Evolutionary conservation across 345 rosid genomes (phyloP).

Genomic region (Salix viminalis): DNA sequence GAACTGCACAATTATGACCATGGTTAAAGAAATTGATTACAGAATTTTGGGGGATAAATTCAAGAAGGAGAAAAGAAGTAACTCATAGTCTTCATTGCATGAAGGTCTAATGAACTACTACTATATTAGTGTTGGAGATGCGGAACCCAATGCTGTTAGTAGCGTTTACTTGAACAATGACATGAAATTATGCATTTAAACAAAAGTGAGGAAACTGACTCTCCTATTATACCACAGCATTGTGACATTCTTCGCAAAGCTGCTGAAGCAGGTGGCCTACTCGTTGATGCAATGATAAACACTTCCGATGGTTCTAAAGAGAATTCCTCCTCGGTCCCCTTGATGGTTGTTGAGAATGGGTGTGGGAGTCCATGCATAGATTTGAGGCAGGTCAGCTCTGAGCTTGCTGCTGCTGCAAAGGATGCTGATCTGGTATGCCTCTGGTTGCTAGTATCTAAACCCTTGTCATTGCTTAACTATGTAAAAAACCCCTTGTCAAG

Average conservation of each 20-base stretch:
- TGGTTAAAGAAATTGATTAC: neutral
- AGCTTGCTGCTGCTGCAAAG: slow-evolving; percentile 92
- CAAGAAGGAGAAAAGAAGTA: neutral
- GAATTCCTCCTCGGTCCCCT: slow-evolving; percentile 60
- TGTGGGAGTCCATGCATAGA: slow-evolving; percentile 99
- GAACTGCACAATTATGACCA: neutral
- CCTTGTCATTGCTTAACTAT: neutral
- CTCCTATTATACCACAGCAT: slow-evolving; percentile 47
- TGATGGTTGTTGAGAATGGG: slow-evolving; percentile 99
- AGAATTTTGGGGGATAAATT: neutral
- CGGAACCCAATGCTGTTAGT: neutral
- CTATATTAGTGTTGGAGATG: neutral
- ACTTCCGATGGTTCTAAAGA: slow-evolving; percentile 58
- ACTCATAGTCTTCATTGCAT: neutral
- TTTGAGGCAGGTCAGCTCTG: slow-evolving; percentile 96
- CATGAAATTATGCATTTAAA: neutral
- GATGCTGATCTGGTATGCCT: slow-evolving; percentile 84
- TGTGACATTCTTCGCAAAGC: slow-evolving; percentile 94
- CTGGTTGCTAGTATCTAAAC: slow-evolving; percentile 5
- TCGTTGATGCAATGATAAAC: slow-evolving; percentile 87
- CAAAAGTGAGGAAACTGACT: slow-evolving; percentile 11
- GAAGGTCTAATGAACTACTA: neutral
- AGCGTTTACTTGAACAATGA: neutral
- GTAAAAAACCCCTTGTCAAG: neutral
- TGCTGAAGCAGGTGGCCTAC: slow-evolving; percentile 89